phyloP scores from a whole-genome alignment of 2,329 filamentous ascomycete species.

The Coniochaeta prunicola region DNA sequence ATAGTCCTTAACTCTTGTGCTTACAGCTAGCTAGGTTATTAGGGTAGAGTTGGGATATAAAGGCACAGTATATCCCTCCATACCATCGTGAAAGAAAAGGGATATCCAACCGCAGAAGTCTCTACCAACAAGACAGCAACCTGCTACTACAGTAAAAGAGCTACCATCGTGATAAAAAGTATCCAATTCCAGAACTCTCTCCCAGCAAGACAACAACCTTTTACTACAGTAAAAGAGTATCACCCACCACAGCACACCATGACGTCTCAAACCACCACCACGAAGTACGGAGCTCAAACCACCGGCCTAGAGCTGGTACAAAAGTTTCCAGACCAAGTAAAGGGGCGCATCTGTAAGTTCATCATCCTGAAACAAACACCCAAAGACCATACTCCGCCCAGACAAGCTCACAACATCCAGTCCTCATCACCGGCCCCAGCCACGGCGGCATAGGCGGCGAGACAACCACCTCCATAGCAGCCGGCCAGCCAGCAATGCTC shows the following conservation, averaged over 20 bases:
- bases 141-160: too few relatives aligned
- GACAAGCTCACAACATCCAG: conserved; percentile 7
- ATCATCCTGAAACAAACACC: conserved; percentile 5
- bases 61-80: too few relatives aligned
- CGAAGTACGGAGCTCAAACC: conserved; percentile 7
- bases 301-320: conserved; percentile 10
- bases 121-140: too few relatives aligned
- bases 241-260: background rate
- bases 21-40: too few relatives aligned
- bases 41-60: too few relatives aligned
- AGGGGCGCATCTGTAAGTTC: conserved; percentile 13
- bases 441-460: conserved; percentile 22
- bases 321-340: conserved; percentile 14
- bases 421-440: conserved; percentile 24
- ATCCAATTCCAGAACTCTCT: background rate
- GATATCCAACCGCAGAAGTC: too few relatives aligned
- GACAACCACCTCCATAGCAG: conserved; percentile 20
- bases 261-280: background rate
- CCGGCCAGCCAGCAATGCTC: conserved; percentile 18
- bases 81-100: too few relatives aligned
- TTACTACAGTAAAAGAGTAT: background rate
- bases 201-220: background rate
- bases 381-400: background rate
- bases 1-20: too few relatives aligned
- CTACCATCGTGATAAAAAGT: too few relatives aligned